A percentile compares a stretch with the other conserved stretches of the same genome.
Conservation (phyloP, 495 filamentous ascomycete species). For the Penicillium daleae region DNA sequence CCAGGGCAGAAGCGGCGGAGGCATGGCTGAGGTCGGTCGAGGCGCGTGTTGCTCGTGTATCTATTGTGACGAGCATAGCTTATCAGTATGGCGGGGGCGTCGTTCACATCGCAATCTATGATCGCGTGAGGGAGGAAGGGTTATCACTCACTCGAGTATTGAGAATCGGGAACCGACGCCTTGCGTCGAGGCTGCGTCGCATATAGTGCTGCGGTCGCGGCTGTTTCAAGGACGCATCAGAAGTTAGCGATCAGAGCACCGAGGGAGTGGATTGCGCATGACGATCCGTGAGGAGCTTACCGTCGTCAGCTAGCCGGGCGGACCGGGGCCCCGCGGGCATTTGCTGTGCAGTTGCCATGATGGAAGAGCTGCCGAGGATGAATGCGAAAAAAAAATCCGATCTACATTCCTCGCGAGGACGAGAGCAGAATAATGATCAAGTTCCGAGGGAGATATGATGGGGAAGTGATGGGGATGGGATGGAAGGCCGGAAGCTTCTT, state of each 20-base stretch:
- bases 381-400: conserved; percentile 16
- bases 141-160: conserved; percentile 31
- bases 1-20: conserved; percentile 75
- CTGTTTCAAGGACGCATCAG: conserved; percentile 34
- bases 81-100: conserved; percentile 4
- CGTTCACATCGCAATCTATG: conserved; percentile 1
- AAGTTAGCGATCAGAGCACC: conserved; percentile 20
- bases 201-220: conserved; percentile 58
- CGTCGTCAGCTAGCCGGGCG: conserved; percentile 46
- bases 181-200: conserved; percentile 50
- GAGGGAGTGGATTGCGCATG: conserved; percentile 6
- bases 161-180: conserved; percentile 34
- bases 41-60: conserved; percentile 66
- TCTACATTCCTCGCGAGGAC: conserved; percentile 15
- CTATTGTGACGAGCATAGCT: conserved; percentile 51
- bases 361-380: conserved; percentile 16
- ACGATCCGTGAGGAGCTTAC: conserved; percentile 33
- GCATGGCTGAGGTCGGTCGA: conserved; percentile 68
- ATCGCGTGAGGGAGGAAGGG: conserved; percentile 19
- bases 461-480: conserved; percentile 24
- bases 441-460: too few relatives aligned
- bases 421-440: not conserved
- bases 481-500: conserved; percentile 40
- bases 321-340: conserved; percentile 35
- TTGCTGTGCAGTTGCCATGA: conserved; percentile 39